phyloP scores from a whole-genome alignment of 148 eudicot genomes.

The Pouteria glomerata region DNA sequence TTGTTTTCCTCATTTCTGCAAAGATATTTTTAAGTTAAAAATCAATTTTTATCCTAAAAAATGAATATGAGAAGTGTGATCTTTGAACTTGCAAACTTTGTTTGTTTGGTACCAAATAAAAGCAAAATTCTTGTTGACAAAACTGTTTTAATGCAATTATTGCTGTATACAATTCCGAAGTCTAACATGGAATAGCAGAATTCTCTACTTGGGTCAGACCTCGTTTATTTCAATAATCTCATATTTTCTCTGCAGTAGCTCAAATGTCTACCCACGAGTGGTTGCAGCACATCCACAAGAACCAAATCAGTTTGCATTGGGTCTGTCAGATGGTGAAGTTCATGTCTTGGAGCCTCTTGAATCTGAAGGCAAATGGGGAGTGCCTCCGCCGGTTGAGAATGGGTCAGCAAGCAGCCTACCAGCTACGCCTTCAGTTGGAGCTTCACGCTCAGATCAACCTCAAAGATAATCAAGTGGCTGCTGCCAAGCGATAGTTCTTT shows the following conservation, averaged over 20 bases:
- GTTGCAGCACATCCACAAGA: conserved; percentile 90
- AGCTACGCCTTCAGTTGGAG: conserved; percentile 58
- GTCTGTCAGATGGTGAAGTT: conserved; percentile 85
- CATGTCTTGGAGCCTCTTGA: conserved; percentile 84
- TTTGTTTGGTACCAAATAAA: no score
- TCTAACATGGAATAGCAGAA: no score
- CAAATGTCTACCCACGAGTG: conserved; percentile 73
- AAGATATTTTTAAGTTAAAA: no score
- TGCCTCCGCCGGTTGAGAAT: conserved; percentile 65
- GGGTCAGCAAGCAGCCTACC: conserved; percentile 63
- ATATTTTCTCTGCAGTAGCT: conserved; percentile 41
- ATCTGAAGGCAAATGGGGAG: conserved; percentile 81
- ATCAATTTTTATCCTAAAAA: no score
- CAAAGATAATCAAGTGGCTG: conserved; percentile 46
- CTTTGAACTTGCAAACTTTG: no score
- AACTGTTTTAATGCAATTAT: no score
- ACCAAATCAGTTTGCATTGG: conserved; percentile 80
- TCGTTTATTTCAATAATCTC: no score
- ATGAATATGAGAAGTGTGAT: no score
- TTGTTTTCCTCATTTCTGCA: no score
- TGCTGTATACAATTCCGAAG: no score
- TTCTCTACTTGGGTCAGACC: no score
- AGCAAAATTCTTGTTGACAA: no score
- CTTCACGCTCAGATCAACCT: conserved; percentile 72
- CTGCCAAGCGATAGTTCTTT: conserved; percentile 8